Conservation (phyloP, 1,284 basidiomycete species). For the Flammula alnicola region DNA sequence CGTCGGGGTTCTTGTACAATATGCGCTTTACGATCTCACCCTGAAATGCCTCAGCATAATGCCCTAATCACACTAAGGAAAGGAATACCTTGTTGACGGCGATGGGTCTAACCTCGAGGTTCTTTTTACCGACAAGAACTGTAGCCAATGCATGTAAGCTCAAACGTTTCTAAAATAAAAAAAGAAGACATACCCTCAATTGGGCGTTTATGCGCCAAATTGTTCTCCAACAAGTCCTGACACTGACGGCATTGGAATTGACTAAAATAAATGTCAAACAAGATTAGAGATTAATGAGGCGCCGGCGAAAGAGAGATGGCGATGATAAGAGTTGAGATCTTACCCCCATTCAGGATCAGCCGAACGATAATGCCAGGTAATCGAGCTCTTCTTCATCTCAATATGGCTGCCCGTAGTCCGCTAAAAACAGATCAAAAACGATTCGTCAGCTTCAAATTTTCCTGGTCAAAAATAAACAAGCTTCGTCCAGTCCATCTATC, state of each 20-base stretch:
- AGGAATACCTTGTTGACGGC: conserved; percentile 86
- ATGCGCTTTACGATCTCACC: conserved; percentile 97
- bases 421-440: conserved; percentile 33
- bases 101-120: conserved; percentile 93
- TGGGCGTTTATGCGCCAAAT: conserved; percentile 83
- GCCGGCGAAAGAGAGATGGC: conserved; percentile 3
- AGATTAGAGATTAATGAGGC: too few relatives aligned
- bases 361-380: conserved; percentile 97
- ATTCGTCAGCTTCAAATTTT: too few relatives aligned
- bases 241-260: conserved; percentile 95
- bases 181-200: conserved; percentile 70
- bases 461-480: too few relatives aligned
- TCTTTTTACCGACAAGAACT: conserved; percentile 97
- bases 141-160: conserved; percentile 24
- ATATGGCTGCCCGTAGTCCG: conserved; percentile 95
- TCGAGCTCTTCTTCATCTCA: conserved; percentile 95
- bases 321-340: too few relatives aligned
- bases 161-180: conserved; percentile 5
- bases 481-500: too few relatives aligned
- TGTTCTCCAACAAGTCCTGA: conserved; percentile 95
- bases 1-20: conserved; percentile 89
- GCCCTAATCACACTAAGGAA: background rate
- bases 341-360: conserved; percentile 96
- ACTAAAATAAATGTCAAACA: conserved; percentile 41
- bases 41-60: conserved; percentile 32